Base-by-base conservation (phyloP, 768 basidiomycete genomes). In the Hygrocybe punicea region DNA sequence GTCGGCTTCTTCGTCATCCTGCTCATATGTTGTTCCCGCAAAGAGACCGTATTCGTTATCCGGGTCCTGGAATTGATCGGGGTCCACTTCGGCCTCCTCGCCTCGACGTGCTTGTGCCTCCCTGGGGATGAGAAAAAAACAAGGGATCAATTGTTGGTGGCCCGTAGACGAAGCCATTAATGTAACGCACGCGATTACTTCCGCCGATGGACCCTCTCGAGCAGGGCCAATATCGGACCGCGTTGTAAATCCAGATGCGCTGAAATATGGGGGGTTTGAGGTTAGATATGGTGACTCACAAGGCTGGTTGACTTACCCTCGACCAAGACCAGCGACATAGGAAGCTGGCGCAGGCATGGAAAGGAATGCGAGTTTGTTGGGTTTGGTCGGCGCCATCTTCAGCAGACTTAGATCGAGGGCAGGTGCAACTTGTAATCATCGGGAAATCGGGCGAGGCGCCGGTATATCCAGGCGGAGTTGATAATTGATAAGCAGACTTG, bases 211-310 rank as follows among this genome's bases (percentile, higher is more conserved):
- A 0, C 93, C 93, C 67, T 97, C 95, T 70, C 97, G 79, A 7
- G 97, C 97, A 35, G 97, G 97, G 67, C 97, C 97, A 58, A 99
- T 98, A 85, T 98, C 97, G 40, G 93, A 96, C 48, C 95, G 89
- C 6, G 96, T 98, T 0, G 96, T 98, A 74, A 98, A 98, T 57
- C 94, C 94, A 46, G 94, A 96, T 50, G 94, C 94, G 74, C 93
- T 94, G 61, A 21, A 57, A 66, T 54, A 56, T 37, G 53, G 42
- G 24, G 49, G 10, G 36, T n/a, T 14, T 19, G 63, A 37, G 58
- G 62, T 57, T 53, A 56, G 29, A 25, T 14, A 33, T 53, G 29
- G 39, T 16, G 35, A n/a, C 23, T 17, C 11, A 42, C 35, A 7
- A 14, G 34, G 5, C 6, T 8, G 10, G 16, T 46, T 53, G 24